These are phyloP conservation scores for Punica granatum DNA, from an alignment of 345 rosid species.

Conservation along the genomic window DNA sequence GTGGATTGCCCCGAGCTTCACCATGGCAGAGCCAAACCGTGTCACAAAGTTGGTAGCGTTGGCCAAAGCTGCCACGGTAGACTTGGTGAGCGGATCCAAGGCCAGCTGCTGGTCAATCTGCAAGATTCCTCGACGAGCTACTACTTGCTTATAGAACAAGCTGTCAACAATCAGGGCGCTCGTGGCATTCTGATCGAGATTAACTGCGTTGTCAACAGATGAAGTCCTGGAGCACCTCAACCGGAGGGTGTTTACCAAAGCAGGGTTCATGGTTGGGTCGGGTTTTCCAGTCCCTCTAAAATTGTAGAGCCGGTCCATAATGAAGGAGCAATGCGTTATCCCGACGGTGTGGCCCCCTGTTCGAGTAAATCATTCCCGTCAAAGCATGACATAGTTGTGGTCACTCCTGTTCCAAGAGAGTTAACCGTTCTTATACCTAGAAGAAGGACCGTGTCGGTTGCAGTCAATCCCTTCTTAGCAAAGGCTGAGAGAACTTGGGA, in stretches of 20 bases:
- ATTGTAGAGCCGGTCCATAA: conserved; percentile 46
- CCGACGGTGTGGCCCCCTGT: conserved; percentile 60
- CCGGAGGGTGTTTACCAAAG: conserved; percentile 19
- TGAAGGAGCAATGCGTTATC: conserved; percentile 36
- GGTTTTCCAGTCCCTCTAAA: conserved; percentile 38
- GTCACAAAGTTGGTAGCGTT: conserved; percentile 19
- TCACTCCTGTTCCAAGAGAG: too few species aligned
- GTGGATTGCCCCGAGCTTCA: conserved; percentile 35
- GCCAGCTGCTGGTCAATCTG: conserved; percentile 49
- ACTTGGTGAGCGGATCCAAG: conserved; percentile 17
- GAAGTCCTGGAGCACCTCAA: conserved; percentile 16
- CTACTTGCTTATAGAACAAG: conserved; percentile 43
- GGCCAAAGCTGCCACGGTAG: conserved; percentile 25
- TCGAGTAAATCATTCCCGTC: neutral
- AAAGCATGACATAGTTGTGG: too few species aligned
- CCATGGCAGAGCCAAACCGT: conserved; percentile 48
- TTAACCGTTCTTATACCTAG: conserved; percentile 28
- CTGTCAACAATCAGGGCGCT: conserved; percentile 37
- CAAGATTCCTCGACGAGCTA: conserved; percentile 28
- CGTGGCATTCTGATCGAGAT: conserved; percentile 35
- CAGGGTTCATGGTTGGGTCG: conserved; percentile 43
- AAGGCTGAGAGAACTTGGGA: conserved; percentile 18
- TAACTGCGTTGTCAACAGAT: conserved; percentile 1
- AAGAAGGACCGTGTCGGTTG: conserved; percentile 44
- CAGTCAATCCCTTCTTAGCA: conserved; percentile 20